phyloP scores from a whole-genome alignment of 768 basidiomycete species.

The Rhodosporidiobolus odoratus region DNA sequence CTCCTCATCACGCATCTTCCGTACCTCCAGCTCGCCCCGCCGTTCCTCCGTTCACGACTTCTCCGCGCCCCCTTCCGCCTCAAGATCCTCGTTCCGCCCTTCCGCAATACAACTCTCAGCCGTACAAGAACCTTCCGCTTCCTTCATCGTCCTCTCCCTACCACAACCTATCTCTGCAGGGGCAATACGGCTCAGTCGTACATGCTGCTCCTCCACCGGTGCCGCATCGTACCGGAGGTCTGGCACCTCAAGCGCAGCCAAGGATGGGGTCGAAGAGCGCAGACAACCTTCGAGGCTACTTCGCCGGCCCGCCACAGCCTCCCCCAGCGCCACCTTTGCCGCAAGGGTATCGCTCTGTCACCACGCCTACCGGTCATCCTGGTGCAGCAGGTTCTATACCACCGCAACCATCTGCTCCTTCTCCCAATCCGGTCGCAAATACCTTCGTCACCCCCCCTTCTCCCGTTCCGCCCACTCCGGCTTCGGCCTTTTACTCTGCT shows the following conservation, averaged over 20 bases:
- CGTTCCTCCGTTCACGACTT: background rate
- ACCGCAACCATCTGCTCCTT: background rate
- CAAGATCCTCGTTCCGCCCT: constrained; percentile 12
- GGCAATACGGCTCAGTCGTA: constrained; percentile 8
- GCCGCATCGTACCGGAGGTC: background rate
- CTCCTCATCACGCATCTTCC: background rate
- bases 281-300: constrained; percentile 31
- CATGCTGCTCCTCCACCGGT: background rate
- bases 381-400: background rate
- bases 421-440: background rate
- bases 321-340: constrained; percentile 6
- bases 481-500: constrained; percentile 29
- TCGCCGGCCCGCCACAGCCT: background rate
- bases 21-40: background rate
- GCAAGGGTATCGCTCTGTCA: background rate
- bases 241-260: background rate
- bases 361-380: background rate
- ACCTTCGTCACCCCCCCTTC: background rate
- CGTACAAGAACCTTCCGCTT: constrained; percentile 28
- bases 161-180: constrained; percentile 35
- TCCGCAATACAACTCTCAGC: constrained; percentile 20
- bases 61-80: background rate
- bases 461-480: background rate
- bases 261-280: constrained; percentile 20
- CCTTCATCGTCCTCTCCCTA: constrained; percentile 13